Evolutionary conservation across 2,329 filamentous ascomycete species (phyloP).

Genomic region (Knufia fluminis): DNA sequence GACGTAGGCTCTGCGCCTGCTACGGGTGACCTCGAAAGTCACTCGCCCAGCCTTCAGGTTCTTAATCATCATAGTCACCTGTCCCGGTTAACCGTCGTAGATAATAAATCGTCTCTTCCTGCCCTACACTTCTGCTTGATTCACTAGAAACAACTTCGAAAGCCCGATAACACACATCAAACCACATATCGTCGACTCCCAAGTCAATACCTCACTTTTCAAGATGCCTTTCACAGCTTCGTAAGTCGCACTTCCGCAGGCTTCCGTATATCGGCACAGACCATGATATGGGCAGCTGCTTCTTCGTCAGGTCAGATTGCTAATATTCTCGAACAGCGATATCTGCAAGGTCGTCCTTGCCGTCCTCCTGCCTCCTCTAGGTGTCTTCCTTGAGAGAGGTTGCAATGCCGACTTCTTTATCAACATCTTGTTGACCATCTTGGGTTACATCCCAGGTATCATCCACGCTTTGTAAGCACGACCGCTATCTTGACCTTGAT

Average conservation of each 20-base stretch:
- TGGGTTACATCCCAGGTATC: constrained; percentile 71
- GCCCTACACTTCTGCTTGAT: too few species aligned
- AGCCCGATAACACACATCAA: too few species aligned
- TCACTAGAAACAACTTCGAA: too few species aligned
- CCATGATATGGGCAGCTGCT: background rate
- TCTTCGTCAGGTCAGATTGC: background rate
- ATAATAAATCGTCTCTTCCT: background rate
- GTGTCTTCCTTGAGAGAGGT: constrained; percentile 89
- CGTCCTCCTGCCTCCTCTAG: constrained; percentile 78
- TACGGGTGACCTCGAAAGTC: background rate
- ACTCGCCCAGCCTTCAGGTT: background rate
- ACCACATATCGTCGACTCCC: too few species aligned
- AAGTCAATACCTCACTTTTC: constrained; percentile 12
- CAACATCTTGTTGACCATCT: constrained; percentile 80
- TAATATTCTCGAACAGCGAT: constrained; percentile 4
- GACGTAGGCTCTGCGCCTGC: too few species aligned
- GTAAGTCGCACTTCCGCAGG: constrained; percentile 30
- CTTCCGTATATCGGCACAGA: constrained; percentile 10
- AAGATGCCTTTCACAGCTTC: constrained; percentile 44
- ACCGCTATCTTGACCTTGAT: constrained; percentile 7
- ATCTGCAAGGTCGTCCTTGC: constrained; percentile 77
- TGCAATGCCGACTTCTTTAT: constrained; percentile 81
- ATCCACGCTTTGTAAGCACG: constrained; percentile 73
- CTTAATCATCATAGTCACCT: background rate
- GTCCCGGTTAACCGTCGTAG: background rate